Evolutionary conservation across 208 protist species (phyloP), one percentile per base, ranked within the genome.

Genomic region (Angomonas desouzai): DNA sequence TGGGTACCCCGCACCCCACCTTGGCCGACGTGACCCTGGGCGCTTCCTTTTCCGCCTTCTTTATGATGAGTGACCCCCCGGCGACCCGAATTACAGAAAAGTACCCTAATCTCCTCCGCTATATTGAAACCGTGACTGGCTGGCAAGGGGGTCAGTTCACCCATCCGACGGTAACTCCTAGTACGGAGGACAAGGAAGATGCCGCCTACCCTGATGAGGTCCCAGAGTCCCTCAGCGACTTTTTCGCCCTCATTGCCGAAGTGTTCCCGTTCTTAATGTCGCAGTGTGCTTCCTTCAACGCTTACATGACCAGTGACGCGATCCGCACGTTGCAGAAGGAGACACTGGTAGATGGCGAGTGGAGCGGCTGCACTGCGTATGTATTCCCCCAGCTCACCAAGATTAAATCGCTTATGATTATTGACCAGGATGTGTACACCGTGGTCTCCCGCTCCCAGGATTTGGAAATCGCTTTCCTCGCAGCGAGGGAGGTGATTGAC

Each of bases 181-280:
- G 4, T 9, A n/a, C 0, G 36, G 11, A 2, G 29, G 28, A 4
- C 27, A 48, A 64, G 48, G 29, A 32, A 20, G 25, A 18, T 22
- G 53, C 43, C 11, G 68, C 69, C 27, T 91, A 92, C 68, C 68
- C 73, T 0, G 90, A 96, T 69, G 74, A 67, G 1, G 81, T 96
- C 0, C 90, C 90, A 3, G 79, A 91, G 64, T 86, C 87, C 1
- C 70, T 96, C n/a, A 55, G 45, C 1, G 51, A 57, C 1, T 74
- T 92, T 55, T 75, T 96, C 28, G 66, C 68, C 55, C 57, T 91
- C n/a, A 74, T 92, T 7, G 72, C 76, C 28, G 85, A 93, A 66
- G 90, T 96, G 57, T 74, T 96, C 16, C 90, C 90, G 6, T 96
- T 93, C 58, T 71, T 96, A 56, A 68, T 92, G 58, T 86, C 82